Percentiles rank a stretch among this genome's conserved stretches.
phyloP scores from a whole-genome alignment of 78 protist species.

The Anaeramoeba flamelloides region DNA sequence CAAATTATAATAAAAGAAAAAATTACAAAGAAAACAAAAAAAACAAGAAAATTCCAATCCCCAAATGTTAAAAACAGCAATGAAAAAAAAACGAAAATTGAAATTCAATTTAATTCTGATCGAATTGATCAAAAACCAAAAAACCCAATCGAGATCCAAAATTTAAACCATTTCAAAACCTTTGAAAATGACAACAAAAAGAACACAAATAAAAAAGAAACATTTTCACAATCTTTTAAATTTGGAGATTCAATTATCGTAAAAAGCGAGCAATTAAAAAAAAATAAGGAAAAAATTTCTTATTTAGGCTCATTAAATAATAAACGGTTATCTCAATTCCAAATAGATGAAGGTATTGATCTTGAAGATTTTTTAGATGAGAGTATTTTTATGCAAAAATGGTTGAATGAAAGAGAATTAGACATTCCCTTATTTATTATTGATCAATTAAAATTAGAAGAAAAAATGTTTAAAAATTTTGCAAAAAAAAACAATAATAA shows the following conservation, averaged over 20 bases:
- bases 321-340: background rate
- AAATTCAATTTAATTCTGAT: background rate
- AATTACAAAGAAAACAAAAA: background rate
- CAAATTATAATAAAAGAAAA: background rate
- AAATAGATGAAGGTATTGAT: background rate
- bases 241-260: background rate
- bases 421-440: background rate
- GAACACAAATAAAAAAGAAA: background rate
- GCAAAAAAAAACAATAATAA: background rate
- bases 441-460: background rate
- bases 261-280: background rate
- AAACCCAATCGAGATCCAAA: background rate
- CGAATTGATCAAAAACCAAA: background rate
- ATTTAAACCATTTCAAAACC: background rate
- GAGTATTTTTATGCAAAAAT: background rate
- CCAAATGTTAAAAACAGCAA: background rate
- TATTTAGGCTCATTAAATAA: background rate
- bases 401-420: background rate
- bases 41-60: background rate
- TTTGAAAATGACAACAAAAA: too few species aligned
- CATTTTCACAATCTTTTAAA: background rate
- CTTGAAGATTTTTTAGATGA: background rate
- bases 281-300: slow-evolving; percentile 1
- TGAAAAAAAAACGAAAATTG: background rate
- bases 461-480: background rate